Base-by-base conservation (phyloP, 129 eudicot species). In the Flaveria trinervia region DNA sequence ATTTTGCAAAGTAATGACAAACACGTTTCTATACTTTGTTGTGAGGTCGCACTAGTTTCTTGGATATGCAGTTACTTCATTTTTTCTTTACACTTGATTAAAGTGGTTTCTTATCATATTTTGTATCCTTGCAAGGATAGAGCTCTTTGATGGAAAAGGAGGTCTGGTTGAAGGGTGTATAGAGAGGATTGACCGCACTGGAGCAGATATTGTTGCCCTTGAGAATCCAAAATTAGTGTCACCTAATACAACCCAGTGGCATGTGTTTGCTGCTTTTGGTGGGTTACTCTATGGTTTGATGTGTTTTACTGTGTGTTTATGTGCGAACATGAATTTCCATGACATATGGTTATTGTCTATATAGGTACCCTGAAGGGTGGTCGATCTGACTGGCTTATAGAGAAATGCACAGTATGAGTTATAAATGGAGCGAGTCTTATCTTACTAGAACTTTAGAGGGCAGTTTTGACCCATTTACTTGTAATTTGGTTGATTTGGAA, bases 281-380 rank as follows among this genome's bases (percentile, higher is more conserved):
- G 76, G 71, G 98, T 77, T 76, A 45, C 10, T 18, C 15, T 48
- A 52, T 66, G 65, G 20, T 41, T 80, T 80, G 54, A 48, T 62
- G 69, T 83, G 36, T 23, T 70, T 39, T 16, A 23, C 14, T 30
- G 64, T 39, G 9, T 65, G 62, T 71, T 14, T 62, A 18, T 70
- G 52, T 26, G 33, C 15, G 22, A 68, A 54, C 22, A 22, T 22
- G 26, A n/a, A 70, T 28, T 75, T 74, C 79, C 74, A 30, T 71
- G 65, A 66, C 73, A 72, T 61, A 30, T 73, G 61, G 5, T 13
- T 74, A 51, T 52, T 11, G 41, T 50, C 15, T 82, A 2, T 77
- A 8, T 78, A 93, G 98, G 98, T 71, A 83, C 97, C 65, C 78
- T 94, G 43, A 94, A 94, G 89, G 98, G 98, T 28, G 98, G 98